Conservation (phyloP, 164 flowering plant species). For the Umbilicus rupestris region DNA sequence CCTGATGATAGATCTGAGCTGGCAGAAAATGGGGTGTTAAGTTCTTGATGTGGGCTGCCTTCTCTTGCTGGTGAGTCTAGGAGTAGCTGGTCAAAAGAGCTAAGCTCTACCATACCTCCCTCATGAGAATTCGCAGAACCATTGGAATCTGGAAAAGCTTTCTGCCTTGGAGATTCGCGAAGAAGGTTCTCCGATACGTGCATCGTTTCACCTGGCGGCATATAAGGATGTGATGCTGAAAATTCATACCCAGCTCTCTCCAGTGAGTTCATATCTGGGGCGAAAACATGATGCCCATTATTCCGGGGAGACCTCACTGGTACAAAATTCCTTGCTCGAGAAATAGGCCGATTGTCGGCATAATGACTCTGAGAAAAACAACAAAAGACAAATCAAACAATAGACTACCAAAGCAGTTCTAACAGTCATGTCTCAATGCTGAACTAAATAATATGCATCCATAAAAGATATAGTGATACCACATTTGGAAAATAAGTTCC, state of each 20-base stretch:
- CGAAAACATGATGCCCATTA: conserved; percentile 27
- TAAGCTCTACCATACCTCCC: background rate
- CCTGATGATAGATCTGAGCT: conserved; percentile 3
- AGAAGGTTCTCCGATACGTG: background rate
- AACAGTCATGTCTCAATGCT: background rate
- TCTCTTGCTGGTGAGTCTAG: background rate
- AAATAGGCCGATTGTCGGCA: conserved; percentile 27
- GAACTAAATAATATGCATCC: background rate
- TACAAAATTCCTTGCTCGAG: conserved; percentile 39
- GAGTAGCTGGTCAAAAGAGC: background rate
- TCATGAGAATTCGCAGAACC: conserved; percentile 3
- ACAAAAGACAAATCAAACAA: conserved; percentile 11
- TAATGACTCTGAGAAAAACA: conserved; percentile 50
- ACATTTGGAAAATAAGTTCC: conserved; percentile 73
- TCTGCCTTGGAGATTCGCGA: conserved; percentile 7
- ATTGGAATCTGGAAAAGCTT: conserved; percentile 3
- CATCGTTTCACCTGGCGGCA: conserved; percentile 1
- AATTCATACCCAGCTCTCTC: conserved; percentile 4
- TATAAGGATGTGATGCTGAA: background rate
- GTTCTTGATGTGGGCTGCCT: background rate
- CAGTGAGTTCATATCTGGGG: conserved; percentile 6
- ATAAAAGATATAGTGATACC: conserved; percentile 33
- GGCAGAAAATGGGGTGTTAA: background rate
- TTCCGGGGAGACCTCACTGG: conserved; percentile 32
- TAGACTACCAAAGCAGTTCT: background rate